Conservation (phyloP, 331 rosid genomes). For the Dryas integrifolia region DNA sequence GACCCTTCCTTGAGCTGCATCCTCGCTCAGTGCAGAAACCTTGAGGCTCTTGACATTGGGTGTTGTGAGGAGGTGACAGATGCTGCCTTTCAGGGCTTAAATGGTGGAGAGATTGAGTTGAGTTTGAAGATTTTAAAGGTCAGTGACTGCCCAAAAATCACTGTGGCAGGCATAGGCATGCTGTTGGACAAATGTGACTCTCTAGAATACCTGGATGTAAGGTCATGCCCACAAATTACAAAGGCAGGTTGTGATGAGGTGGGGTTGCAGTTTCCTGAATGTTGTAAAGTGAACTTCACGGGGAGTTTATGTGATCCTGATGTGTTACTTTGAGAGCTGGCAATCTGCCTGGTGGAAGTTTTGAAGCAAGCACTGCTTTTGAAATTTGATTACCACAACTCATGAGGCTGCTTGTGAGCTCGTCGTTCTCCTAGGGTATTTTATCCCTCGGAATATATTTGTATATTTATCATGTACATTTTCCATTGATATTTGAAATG, state of each 20-base stretch:
- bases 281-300: slow-evolving; percentile 68
- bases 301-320: slow-evolving; percentile 65
- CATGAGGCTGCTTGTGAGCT: too few relatives aligned
- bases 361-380: background rate
- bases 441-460: background rate
- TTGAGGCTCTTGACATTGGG: slow-evolving; percentile 74
- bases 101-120: slow-evolving; percentile 41
- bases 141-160: slow-evolving; percentile 77
- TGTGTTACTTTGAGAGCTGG: slow-evolving; percentile 36
- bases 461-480: slow-evolving; percentile 23
- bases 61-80: slow-evolving; percentile 94
- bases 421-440: too few relatives aligned
- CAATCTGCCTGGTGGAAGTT: background rate
- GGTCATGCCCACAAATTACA: slow-evolving; percentile 78
- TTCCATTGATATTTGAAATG: background rate
- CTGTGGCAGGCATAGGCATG: slow-evolving; percentile 62
- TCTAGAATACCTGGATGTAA: slow-evolving; percentile 79
- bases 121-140: slow-evolving; percentile 70
- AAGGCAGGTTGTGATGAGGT: slow-evolving; percentile 71
- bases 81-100: slow-evolving; percentile 65
- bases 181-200: slow-evolving; percentile 56
- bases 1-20: slow-evolving; percentile 70
- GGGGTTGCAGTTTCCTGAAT: slow-evolving; percentile 68
- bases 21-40: slow-evolving; percentile 60
- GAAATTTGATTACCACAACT: background rate